A percentile compares a stretch with the other conserved stretches of the same genome.
Conservation (phyloP, 257 asterid genomes). For the Solanum chiquidenum region DNA sequence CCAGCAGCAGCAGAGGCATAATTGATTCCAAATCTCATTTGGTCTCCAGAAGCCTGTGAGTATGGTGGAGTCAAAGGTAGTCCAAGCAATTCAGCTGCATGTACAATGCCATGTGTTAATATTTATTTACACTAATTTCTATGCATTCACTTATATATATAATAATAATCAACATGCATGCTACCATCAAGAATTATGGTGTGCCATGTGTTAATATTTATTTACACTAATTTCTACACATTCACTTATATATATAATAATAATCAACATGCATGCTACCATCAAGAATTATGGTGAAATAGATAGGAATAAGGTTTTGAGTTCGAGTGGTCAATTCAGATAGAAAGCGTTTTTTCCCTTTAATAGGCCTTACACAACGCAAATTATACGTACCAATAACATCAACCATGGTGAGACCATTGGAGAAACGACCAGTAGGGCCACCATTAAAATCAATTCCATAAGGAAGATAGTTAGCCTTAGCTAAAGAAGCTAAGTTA, state of each 20-base stretch:
- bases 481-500: constrained; percentile 58
- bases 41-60: constrained; percentile 32
- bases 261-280: background rate
- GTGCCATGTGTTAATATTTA: background rate
- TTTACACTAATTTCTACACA: background rate
- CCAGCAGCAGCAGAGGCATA: constrained; percentile 75
- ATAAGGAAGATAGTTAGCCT: constrained; percentile 79
- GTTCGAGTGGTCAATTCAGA: background rate
- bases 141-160: background rate
- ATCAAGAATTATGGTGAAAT: background rate
- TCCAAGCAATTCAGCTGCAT: constrained; percentile 59
- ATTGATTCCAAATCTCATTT: constrained; percentile 42
- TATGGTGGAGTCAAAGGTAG: constrained; percentile 43
- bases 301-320: background rate
- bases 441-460: constrained; percentile 87
- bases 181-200: background rate
- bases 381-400: constrained; percentile 30
- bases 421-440: constrained; percentile 76
- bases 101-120: background rate
- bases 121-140: background rate
- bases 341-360: too few species aligned
- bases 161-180: background rate
- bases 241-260: background rate
- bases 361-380: background rate
- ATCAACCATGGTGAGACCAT: constrained; percentile 88